Percentiles rank a stretch among this genome's conserved stretches.
phyloP scores from a whole-genome alignment of 192 early-diverging fungal species.

The Backusella westeae region DNA sequence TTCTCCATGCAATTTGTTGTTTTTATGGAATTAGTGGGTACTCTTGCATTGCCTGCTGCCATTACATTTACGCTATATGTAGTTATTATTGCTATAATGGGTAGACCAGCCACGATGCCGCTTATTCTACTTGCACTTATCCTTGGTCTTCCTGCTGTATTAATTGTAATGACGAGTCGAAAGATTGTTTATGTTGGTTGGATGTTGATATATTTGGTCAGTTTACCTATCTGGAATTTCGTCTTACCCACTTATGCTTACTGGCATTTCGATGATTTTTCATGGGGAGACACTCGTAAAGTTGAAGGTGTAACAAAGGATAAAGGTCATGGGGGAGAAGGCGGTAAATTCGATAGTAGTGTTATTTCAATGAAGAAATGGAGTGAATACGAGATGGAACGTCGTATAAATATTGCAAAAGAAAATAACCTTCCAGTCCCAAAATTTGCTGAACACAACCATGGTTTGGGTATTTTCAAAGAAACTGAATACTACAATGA shows the following conservation, averaged over 20 bases:
- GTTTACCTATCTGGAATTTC: constrained; percentile 80
- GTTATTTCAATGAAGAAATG: constrained; percentile 78
- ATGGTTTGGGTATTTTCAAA: constrained; percentile 13
- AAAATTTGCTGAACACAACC: constrained; percentile 14
- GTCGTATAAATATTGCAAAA: constrained; percentile 22
- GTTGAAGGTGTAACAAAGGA: constrained; percentile 60
- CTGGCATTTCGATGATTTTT: constrained; percentile 90
- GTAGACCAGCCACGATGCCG: constrained; percentile 53
- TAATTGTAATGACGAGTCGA: constrained; percentile 80
- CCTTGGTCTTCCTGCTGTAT: constrained; percentile 72
- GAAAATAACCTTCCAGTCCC: constrained; percentile 22
- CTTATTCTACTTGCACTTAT: constrained; percentile 67
- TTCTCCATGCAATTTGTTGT: constrained; percentile 97
- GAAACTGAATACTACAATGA: not conserved
- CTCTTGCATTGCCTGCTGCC: constrained; percentile 89
- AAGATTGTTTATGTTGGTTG: constrained; percentile 78
- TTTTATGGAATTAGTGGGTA: constrained; percentile 92
- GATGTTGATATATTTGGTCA: constrained; percentile 77
- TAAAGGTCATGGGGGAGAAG: constrained; percentile 57
- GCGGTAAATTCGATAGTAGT: constrained; percentile 74
- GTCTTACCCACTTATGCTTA: constrained; percentile 74
- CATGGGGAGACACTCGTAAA: constrained; percentile 81
- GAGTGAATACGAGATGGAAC: constrained; percentile 72
- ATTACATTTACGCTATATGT: constrained; percentile 87
- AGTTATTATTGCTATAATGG: constrained; percentile 61